Evolutionary conservation across 768 basidiomycete genomes (phyloP).

Genomic region (Pleurotus platypus): DNA sequence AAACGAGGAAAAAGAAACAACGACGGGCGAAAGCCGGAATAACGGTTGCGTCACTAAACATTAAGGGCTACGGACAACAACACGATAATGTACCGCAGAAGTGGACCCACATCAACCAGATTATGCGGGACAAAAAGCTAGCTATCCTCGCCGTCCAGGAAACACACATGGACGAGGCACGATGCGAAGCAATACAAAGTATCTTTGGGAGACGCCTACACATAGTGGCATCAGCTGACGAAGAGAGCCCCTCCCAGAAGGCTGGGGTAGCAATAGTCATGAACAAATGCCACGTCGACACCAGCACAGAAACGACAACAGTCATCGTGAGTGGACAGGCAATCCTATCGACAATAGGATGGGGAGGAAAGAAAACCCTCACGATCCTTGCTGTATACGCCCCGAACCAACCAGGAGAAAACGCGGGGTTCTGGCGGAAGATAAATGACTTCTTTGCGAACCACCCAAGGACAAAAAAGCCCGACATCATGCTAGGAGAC

Average conservation of each 20-base stretch:
- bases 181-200: conserved; percentile 1
- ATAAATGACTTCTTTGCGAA: conserved; percentile 9
- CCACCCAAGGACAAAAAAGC: conserved; percentile 11
- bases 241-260: conserved; percentile 13
- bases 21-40: too few relatives aligned
- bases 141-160: conserved; percentile 27
- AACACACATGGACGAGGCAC: conserved; percentile 22
- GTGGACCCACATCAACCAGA: conserved; percentile 18
- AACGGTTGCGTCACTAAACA: too few relatives aligned
- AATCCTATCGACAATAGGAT: conserved; percentile 11
- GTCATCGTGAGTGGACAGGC: conserved; percentile 25
- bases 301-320: conserved; percentile 7
- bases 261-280: conserved; percentile 30
- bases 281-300: conserved; percentile 23
- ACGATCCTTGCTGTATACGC: conserved; percentile 30
- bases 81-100: too few relatives aligned
- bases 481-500: conserved; percentile 35
- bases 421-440: conserved; percentile 25
- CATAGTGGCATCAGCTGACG: conserved; percentile 15
- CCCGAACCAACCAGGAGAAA: conserved; percentile 24
- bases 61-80: too few relatives aligned
- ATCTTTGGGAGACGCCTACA: conserved; percentile 11
- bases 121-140: conserved; percentile 21
- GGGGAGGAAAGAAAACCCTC: conserved; percentile 16
- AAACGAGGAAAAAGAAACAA: not conserved